Evolutionary conservation across 1,284 basidiomycete genomes (phyloP).

Genomic region (Cronartium quercuum): DNA sequence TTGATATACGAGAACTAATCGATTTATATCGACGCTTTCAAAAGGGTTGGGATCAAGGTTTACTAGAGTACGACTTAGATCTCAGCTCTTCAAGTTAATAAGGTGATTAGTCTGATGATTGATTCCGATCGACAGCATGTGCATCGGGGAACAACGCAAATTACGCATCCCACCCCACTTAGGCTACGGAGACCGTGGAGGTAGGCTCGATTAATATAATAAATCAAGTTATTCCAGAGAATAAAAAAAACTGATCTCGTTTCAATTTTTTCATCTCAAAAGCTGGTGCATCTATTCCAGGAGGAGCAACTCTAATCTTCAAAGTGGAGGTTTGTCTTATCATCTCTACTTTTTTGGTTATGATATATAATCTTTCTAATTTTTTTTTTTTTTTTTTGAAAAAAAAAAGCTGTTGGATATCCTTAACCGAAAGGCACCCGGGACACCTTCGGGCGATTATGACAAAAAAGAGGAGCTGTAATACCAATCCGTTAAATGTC

Average conservation of each 20-base stretch:
- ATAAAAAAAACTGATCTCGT: neutral
- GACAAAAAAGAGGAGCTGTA: constrained; percentile 11
- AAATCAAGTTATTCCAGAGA: neutral
- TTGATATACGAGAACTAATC: no score
- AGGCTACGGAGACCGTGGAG: constrained; percentile 47
- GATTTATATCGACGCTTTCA: no score
- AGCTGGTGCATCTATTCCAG: constrained; percentile 48
- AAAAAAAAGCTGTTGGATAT: constrained; percentile 17
- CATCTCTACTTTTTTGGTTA: neutral
- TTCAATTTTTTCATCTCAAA: neutral
- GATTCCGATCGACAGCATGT: constrained; percentile 44
- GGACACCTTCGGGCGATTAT: neutral
- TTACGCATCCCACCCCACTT: constrained; percentile 48
- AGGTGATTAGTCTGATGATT: neutral
- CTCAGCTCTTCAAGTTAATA: neutral
- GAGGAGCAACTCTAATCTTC: constrained; percentile 48
- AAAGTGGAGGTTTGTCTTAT: constrained; percentile 44
- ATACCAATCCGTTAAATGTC: no score
- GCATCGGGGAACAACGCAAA: constrained; percentile 49
- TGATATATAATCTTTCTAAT: neutral
- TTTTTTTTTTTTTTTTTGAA: neutral
- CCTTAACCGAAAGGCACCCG: constrained; percentile 9
- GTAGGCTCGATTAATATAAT: neutral
- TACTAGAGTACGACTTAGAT: constrained; percentile 41
- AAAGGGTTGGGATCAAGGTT: constrained; percentile 49